Evolutionary conservation across 2,329 filamentous ascomycete genomes (phyloP).

Genomic region (Chaetomiaceae sp.): DNA sequence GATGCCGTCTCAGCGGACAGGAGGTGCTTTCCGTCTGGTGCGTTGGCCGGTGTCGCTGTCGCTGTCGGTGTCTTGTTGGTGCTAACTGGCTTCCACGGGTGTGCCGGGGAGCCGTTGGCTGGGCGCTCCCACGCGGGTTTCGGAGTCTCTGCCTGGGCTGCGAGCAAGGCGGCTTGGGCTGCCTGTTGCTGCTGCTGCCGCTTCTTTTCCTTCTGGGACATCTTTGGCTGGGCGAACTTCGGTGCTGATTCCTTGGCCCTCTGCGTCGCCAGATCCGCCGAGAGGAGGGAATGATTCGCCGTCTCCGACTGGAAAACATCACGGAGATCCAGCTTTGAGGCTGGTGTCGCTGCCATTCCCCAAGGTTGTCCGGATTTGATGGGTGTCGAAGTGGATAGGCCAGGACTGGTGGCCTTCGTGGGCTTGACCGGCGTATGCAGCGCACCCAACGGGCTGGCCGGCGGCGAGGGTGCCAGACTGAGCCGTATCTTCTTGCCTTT

Average conservation of each 20-base stretch:
- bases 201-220: constrained; percentile 92
- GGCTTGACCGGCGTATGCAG: neutral
- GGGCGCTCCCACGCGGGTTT: constrained; percentile 44
- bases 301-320: constrained; percentile 65
- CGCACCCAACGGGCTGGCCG: neutral
- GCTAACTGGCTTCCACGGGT: constrained; percentile 61
- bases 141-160: constrained; percentile 24
- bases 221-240: constrained; percentile 48
- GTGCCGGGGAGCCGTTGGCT: constrained; percentile 35
- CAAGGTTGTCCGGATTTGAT: constrained; percentile 41
- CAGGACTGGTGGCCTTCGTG: neutral
- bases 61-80: constrained; percentile 41
- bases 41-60: constrained; percentile 19
- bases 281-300: constrained; percentile 46
- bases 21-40: constrained; percentile 42
- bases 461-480: constrained; percentile 3
- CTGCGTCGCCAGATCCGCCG: constrained; percentile 50
- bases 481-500: constrained; percentile 15
- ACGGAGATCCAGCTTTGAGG: constrained; percentile 65
- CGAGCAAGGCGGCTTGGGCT: constrained; percentile 19
- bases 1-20: constrained; percentile 37
- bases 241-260: constrained; percentile 36
- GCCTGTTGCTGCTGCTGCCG: constrained; percentile 60
- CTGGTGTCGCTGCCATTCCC: constrained; percentile 47
- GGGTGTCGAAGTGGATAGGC: constrained; percentile 15